Evolutionary conservation across 306 rosid genomes (phyloP).

Genomic region (Begonia peltatifolia): DNA sequence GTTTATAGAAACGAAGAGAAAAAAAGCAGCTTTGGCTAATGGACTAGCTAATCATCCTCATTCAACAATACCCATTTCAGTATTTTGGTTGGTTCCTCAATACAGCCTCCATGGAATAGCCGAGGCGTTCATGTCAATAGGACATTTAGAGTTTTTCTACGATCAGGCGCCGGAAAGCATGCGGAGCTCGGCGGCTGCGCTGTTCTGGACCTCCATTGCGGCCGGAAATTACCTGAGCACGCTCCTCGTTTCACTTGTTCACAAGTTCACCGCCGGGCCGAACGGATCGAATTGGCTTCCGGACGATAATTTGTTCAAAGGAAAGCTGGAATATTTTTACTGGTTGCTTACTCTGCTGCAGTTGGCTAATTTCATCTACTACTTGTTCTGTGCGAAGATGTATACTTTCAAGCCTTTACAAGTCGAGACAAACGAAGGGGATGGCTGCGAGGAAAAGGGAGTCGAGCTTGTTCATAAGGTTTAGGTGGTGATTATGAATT

Average conservation of each 20-base stretch:
- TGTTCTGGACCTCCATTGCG: constrained; percentile 66
- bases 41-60: constrained; percentile 31
- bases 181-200: constrained; percentile 76
- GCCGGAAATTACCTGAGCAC: constrained; percentile 65
- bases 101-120: constrained; percentile 86
- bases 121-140: constrained; percentile 93
- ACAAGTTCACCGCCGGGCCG: constrained; percentile 42
- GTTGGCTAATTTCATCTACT: constrained; percentile 44
- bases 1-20: constrained; percentile 54
- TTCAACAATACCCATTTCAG: constrained; percentile 52
- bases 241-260: constrained; percentile 49
- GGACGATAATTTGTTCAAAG: constrained; percentile 48
- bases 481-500: background rate
- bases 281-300: constrained; percentile 83
- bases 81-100: constrained; percentile 82
- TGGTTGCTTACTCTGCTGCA: constrained; percentile 70
- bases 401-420: constrained; percentile 65
- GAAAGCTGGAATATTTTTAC: constrained; percentile 69
- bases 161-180: constrained; percentile 93
- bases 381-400: constrained; percentile 40
- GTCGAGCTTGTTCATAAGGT: constrained; percentile 34
- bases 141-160: constrained; percentile 83
- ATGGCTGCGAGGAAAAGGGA: constrained; percentile 16
- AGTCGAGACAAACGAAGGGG: constrained; percentile 23
- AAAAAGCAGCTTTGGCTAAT: constrained; percentile 29